Percentiles rank a stretch among this genome's conserved stretches.
These are phyloP conservation scores for Rasamsonia emersonii DNA, from an alignment of 2,329 filamentous ascomycete species.

Conservation along the genomic window DNA sequence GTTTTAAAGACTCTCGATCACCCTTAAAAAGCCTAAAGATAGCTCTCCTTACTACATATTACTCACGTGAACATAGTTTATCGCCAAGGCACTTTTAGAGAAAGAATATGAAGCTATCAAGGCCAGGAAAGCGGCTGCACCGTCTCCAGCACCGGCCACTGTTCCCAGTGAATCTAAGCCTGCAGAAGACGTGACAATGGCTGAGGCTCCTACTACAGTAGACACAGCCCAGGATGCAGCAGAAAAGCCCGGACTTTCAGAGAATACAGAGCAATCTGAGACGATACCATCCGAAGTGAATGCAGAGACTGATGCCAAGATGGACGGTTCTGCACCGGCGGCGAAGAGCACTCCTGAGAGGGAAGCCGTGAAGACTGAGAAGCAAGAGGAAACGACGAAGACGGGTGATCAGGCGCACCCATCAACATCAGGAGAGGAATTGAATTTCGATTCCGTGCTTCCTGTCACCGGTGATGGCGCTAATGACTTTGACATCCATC, in stretches of 20 bases:
- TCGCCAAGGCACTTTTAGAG: conserved; percentile 36
- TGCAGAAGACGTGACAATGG: conserved; percentile 23
- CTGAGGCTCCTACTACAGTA: conserved; percentile 13
- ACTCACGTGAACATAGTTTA: conserved; percentile 21
- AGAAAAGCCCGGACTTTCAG: conserved; percentile 12
- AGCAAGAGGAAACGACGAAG: conserved; percentile 11
- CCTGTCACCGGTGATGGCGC: conserved; percentile 21
- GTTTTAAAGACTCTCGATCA: not conserved
- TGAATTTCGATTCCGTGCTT: conserved; percentile 35
- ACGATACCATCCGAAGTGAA: conserved; percentile 8
- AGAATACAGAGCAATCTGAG: conserved; percentile 13
- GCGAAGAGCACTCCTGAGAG: conserved; percentile 12
- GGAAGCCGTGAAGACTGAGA: conserved; percentile 15
- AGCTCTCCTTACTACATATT: not conserved
- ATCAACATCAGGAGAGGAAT: conserved; percentile 20
- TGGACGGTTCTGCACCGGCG: conserved; percentile 9
- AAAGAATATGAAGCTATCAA: conserved; percentile 31
- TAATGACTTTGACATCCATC: conserved; percentile 31
- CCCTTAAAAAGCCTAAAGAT: too few species aligned
- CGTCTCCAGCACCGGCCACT: conserved; percentile 1
- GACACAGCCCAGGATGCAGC: conserved; percentile 11
- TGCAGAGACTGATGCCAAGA: conserved; percentile 5
- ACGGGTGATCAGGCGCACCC: conserved; percentile 17
- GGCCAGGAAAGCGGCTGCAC: conserved; percentile 20
- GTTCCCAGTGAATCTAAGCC: conserved; percentile 9